Evolutionary conservation across 2,329 filamentous ascomycete genomes (phyloP), one percentile per base, ranked within the genome.

Genomic region (Epichloe festucae): DNA sequence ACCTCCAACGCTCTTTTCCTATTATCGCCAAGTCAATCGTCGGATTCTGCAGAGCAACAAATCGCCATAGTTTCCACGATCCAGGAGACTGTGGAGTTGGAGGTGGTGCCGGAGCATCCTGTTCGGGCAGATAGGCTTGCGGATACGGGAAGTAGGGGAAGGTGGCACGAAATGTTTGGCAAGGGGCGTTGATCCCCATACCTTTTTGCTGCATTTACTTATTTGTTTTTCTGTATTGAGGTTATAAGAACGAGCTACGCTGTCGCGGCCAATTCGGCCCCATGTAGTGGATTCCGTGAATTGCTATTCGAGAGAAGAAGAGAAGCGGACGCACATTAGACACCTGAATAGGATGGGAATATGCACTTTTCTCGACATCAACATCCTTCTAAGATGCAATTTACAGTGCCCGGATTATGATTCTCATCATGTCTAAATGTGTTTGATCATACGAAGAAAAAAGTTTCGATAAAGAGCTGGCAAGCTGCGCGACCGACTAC

Each of bases 1-100:
- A 83, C 81, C 0, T 84, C 81, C 45, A 84, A 84, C 60, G 75
- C 77, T n/a, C 70, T 84, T 46, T 76, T 83, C 58, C 63, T 84
- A 3, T 67, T 84, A 35, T 62, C 67, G 27, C 66, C 72, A 5
- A 40, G 53, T 46, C 17, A 53, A 12, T 45, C 58, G 4, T 48
- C 47, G 2, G 54, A 52, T 27, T 51, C 53, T 15, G 55, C 65
- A 7, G 61, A 65, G 34, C 56, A 64, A 2, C 68, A 70, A 11
- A 57, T 84, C 2, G 68, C 67, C 41, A 68, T 73, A 10, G 68
- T 84, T 19, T 71, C 77, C 8, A 81, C 76, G 1, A 66, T 82
- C 27, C 78, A 79, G 55, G 81, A 84, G 59, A 83, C 78, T 0
- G 73, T 84, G 10, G 81, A 84, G 65, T 68, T 84, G 14, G 69